Percentiles rank a stretch among this genome's conserved stretches.
These are phyloP conservation scores for Dicorynia guianensis DNA, from an alignment of 306 rosid genomes.

Conservation along the genomic window DNA sequence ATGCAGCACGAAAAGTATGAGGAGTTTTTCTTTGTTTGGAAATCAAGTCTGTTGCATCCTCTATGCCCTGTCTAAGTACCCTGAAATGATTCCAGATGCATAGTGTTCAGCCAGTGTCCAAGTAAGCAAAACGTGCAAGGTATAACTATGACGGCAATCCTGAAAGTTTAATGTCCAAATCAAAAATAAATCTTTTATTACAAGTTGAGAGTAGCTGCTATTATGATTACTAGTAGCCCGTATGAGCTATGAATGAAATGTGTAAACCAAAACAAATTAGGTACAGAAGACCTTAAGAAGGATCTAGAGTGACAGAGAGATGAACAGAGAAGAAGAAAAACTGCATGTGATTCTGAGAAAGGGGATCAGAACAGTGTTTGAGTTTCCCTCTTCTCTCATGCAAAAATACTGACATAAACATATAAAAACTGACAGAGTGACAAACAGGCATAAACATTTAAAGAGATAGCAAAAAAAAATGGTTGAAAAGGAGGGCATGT, in stretches of 20 bases:
- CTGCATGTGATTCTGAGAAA: neutral
- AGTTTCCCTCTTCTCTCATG: neutral
- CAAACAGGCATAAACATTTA: neutral
- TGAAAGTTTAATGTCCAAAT: conserved; percentile 31
- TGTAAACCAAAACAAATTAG: conserved; percentile 21
- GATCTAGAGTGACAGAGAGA: conserved; percentile 7
- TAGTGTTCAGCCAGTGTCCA: neutral
- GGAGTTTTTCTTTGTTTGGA: conserved; percentile 56
- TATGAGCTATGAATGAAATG: neutral
- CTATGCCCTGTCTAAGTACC: conserved; percentile 54
- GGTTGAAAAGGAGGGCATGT: conserved; percentile 24
- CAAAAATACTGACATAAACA: neutral
- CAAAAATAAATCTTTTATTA: neutral
- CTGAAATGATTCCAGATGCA: conserved; percentile 56
- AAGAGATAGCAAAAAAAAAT: conserved; percentile 24
- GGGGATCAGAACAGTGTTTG: neutral
- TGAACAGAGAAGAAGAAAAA: neutral
- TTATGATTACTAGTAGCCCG: conserved; percentile 22
- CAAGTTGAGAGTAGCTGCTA: conserved; percentile 5
- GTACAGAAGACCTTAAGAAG: neutral
- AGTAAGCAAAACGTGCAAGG: neutral
- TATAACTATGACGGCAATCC: conserved; percentile 16
- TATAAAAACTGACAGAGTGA: too few relatives aligned
- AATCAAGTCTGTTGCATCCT: conserved; percentile 63
- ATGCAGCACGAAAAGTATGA: conserved; percentile 43